A percentile compares a stretch with the other conserved stretches of the same genome.
Evolutionary conservation across 768 basidiomycete genomes (phyloP).

Genomic region (Asterophora parasitica): DNA sequence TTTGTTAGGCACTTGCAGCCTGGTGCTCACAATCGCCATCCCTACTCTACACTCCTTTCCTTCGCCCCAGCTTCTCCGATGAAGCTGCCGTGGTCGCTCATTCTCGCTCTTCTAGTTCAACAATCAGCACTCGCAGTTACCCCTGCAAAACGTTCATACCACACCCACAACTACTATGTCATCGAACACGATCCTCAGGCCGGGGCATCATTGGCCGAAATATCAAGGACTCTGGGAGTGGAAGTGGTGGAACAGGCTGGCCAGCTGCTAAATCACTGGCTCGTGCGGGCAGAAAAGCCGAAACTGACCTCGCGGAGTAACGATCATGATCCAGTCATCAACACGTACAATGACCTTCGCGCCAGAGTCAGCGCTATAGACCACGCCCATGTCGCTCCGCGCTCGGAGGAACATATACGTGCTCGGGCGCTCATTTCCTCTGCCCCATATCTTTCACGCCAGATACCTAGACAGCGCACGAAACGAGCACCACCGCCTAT

Average conservation of each 20-base stretch:
- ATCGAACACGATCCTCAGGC: constrained; percentile 50
- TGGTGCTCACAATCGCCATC: neutral
- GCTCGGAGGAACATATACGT: constrained; percentile 34
- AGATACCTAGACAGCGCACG: constrained; percentile 57
- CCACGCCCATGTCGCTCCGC: constrained; percentile 15
- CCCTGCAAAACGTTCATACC: constrained; percentile 50
- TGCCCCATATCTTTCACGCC: constrained; percentile 57
- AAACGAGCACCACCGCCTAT: constrained; percentile 77
- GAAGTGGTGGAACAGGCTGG: constrained; percentile 89
- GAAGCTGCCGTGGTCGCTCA: constrained; percentile 26
- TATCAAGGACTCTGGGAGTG: constrained; percentile 71
- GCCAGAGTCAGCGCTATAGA: constrained; percentile 24
- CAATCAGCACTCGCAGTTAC: constrained; percentile 25
- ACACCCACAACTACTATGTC: constrained; percentile 78
- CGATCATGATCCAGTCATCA: constrained; percentile 43
- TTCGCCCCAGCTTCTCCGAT: constrained; percentile 15
- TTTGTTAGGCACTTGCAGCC: neutral
- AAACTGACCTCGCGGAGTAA: constrained; percentile 29
- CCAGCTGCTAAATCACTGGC: constrained; percentile 76
- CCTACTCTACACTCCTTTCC: constrained; percentile 8
- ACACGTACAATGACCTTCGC: constrained; percentile 42
- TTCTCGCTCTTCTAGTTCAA: constrained; percentile 27
- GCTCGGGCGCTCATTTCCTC: constrained; percentile 47
- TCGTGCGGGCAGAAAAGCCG: constrained; percentile 59
- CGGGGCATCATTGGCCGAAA: constrained; percentile 50